Conservation (phyloP, 2,329 filamentous ascomycete species). For the Proliferodiscus dingleyae region DNA sequence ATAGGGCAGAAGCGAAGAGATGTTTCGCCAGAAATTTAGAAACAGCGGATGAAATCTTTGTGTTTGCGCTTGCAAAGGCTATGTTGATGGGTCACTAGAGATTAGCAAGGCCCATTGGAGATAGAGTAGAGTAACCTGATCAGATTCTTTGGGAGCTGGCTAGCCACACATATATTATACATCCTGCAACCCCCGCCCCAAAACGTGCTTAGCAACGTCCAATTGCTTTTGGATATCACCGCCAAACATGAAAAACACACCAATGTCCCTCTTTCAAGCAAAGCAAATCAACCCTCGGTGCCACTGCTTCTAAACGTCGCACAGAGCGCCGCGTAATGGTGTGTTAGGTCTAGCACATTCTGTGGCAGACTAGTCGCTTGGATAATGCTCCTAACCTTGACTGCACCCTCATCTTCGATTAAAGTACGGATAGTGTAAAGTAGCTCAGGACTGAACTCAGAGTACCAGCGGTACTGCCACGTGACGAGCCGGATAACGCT, state of each 20-base stretch:
- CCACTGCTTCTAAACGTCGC: constrained; percentile 93
- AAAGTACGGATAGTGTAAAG: constrained; percentile 83
- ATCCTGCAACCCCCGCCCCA: background rate
- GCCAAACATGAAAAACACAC: background rate
- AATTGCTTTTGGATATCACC: constrained; percentile 1
- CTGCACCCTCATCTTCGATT: constrained; percentile 95
- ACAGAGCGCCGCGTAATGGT: constrained; percentile 92
- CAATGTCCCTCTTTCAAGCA: background rate
- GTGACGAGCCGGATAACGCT: constrained; percentile 88
- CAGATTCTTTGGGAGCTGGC: background rate
- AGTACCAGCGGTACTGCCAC: constrained; percentile 99
- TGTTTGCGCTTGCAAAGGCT: background rate
- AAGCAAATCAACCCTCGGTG: constrained; percentile 27
- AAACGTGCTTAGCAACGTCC: background rate
- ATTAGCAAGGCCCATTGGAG: background rate
- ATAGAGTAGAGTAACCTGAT: background rate
- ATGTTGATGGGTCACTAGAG: background rate
- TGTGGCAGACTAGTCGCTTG: constrained; percentile 93
- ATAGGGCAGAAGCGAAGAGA: too few relatives aligned
- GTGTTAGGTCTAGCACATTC: constrained; percentile 86
- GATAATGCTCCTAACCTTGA: constrained; percentile 95
- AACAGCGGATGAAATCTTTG: background rate
- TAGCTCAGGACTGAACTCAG: constrained; percentile 92
- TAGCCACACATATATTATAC: constrained; percentile 1
- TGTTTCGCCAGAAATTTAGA: too few relatives aligned